These are phyloP conservation scores for Hymenoscyphus occultus DNA, from an alignment of 2,329 filamentous ascomycete species.

Conservation along the genomic window DNA sequence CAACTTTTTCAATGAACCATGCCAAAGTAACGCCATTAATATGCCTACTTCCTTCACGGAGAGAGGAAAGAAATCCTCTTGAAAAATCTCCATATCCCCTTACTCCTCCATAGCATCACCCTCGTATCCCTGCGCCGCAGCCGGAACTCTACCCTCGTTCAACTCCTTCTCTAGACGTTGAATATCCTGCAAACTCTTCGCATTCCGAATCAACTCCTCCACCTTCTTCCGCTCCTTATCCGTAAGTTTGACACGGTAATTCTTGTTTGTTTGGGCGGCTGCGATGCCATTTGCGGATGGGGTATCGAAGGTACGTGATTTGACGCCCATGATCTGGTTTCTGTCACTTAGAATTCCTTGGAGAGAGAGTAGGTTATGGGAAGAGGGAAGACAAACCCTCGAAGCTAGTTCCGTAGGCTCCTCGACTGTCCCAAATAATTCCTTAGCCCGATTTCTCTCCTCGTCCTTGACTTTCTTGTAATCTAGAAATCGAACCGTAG, in stretches of 20 bases:
- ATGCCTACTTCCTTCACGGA: neutral
- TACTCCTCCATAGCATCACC: slow-evolving; percentile 59
- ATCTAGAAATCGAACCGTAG: slow-evolving; percentile 84
- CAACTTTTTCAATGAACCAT: slow-evolving; percentile 13
- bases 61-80: neutral
- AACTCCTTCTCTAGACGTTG: slow-evolving; percentile 86
- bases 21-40: slow-evolving; percentile 18
- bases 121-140: slow-evolving; percentile 55
- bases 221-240: slow-evolving; percentile 83
- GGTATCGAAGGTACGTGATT: slow-evolving; percentile 71
- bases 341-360: slow-evolving; percentile 1
- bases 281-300: slow-evolving; percentile 46
- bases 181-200: slow-evolving; percentile 87
- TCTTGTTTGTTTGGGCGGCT: slow-evolving; percentile 52
- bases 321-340: slow-evolving; percentile 72
- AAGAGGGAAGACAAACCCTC: slow-evolving; percentile 49
- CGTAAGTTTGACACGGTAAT: slow-evolving; percentile 79
- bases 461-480: slow-evolving; percentile 86
- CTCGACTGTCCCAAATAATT: slow-evolving; percentile 78
- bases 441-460: slow-evolving; percentile 71
- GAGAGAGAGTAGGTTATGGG: neutral
- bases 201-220: slow-evolving; percentile 82
- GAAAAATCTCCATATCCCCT: slow-evolving; percentile 3
- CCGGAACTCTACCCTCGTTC: slow-evolving; percentile 81
- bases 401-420: slow-evolving; percentile 78